Evolutionary conservation across 2,329 filamentous ascomycete genomes (phyloP).

Genomic region (Paecilomyces formosus): DNA sequence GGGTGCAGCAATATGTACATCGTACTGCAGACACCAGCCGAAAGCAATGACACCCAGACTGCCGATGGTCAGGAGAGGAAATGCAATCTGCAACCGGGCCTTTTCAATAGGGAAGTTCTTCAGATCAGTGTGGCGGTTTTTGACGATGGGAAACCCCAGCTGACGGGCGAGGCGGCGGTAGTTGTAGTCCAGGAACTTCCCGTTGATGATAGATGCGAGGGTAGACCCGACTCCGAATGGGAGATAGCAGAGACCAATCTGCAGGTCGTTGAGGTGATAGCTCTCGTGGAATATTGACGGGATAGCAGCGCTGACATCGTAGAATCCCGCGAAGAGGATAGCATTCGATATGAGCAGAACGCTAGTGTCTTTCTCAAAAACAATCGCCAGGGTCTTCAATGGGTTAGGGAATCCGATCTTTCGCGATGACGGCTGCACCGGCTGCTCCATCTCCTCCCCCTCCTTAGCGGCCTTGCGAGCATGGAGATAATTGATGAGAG

Average conservation of each 20-base stretch:
- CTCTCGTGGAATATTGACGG: slow-evolving; percentile 26
- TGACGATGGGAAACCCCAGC: slow-evolving; percentile 23
- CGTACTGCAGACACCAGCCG: slow-evolving; percentile 33
- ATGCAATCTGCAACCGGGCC: slow-evolving; percentile 33
- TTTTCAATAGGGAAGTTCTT: slow-evolving; percentile 36
- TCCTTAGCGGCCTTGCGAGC: slow-evolving; percentile 15
- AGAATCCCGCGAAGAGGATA: slow-evolving; percentile 34
- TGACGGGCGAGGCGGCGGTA: slow-evolving; percentile 29
- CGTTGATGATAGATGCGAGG: slow-evolving; percentile 32
- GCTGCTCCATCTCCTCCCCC: slow-evolving; percentile 2
- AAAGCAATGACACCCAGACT: slow-evolving; percentile 29
- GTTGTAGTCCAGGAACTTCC: slow-evolving; percentile 37
- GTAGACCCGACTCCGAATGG: slow-evolving; percentile 34
- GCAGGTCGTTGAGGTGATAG: slow-evolving; percentile 34
- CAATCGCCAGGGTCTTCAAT: slow-evolving; percentile 25
- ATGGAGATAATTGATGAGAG: slow-evolving; percentile 19
- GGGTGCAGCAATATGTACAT: slow-evolving; percentile 25
- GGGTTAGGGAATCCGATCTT: slow-evolving; percentile 30
- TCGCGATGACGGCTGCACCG: slow-evolving; percentile 6
- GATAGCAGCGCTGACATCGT: slow-evolving; percentile 33
- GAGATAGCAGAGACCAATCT: slow-evolving; percentile 37
- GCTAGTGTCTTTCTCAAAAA: slow-evolving; percentile 27
- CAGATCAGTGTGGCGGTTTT: slow-evolving; percentile 29
- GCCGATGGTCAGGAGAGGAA: slow-evolving; percentile 28
- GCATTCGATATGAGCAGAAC: slow-evolving; percentile 31